Conservation (phyloP, 2,329 filamentous ascomycete species). For the Thelonectria rubi region DNA sequence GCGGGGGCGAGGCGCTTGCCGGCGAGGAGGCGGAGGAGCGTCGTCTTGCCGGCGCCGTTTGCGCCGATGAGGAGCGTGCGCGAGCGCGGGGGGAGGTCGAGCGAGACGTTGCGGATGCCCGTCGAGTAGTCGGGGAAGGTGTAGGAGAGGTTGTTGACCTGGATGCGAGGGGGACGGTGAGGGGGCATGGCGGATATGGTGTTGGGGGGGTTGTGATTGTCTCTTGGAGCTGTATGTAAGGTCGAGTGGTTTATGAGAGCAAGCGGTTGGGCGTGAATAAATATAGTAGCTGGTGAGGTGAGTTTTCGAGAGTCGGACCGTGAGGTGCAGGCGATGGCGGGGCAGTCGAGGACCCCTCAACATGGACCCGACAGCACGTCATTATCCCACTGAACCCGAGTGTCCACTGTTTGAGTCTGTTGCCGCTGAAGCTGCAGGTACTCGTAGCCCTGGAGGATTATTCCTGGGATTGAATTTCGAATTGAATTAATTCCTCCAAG, state of each 20-base stretch:
- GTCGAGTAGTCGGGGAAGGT: conserved; percentile 84
- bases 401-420: not conserved
- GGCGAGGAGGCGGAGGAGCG: conserved; percentile 89
- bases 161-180: conserved; percentile 66
- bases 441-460: too few species aligned
- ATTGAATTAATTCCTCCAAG: not conserved
- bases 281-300: not conserved
- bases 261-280: too few species aligned
- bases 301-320: not conserved
- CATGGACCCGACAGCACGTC: not conserved
- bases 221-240: not conserved
- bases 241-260: not conserved
- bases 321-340: not conserved
- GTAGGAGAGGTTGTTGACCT: conserved; percentile 82
- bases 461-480: too few species aligned
- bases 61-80: conserved; percentile 93
- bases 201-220: conserved; percentile 4
- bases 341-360: not conserved
- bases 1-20: conserved; percentile 91
- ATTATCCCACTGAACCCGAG: too few species aligned
- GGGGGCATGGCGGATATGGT: conserved; percentile 41
- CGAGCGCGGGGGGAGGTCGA: conserved; percentile 82
- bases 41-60: conserved; percentile 98
- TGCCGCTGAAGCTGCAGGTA: too few species aligned
- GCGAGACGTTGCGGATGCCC: conserved; percentile 77